These are phyloP conservation scores for Ceratocystis lukuohia DNA, from an alignment of 2,329 filamentous ascomycete species.

Conservation along the genomic window DNA sequence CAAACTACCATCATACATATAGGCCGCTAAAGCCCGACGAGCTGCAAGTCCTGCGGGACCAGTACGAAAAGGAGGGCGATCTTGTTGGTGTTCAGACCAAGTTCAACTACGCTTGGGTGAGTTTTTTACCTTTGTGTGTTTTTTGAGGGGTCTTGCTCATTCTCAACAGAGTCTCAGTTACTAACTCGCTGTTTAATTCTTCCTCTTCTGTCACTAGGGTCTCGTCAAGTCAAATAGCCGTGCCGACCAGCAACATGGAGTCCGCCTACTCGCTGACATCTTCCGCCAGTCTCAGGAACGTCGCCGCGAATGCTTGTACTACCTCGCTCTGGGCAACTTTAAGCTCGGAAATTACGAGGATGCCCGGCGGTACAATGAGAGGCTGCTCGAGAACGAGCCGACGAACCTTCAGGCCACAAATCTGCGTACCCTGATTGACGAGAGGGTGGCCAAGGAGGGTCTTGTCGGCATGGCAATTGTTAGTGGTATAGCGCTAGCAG, in stretches of 20 bases:
- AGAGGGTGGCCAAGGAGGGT: conserved; percentile 90
- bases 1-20: conserved; percentile 17
- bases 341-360: conserved; percentile 97
- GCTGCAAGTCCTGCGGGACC: conserved; percentile 78
- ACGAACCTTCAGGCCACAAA: conserved; percentile 82
- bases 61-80: conserved; percentile 95
- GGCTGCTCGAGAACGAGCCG: conserved; percentile 80
- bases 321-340: conserved; percentile 92
- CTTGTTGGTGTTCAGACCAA: conserved; percentile 96
- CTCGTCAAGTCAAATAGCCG: conserved; percentile 84
- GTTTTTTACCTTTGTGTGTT: conserved; percentile 21
- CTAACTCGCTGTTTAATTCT: not conserved
- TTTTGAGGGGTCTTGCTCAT: not conserved
- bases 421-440: conserved; percentile 77
- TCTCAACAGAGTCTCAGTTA: not conserved
- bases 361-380: conserved; percentile 85
- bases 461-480: conserved; percentile 90
- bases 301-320: conserved; percentile 94
- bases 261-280: conserved; percentile 88
- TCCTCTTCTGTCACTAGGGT: conserved; percentile 41
- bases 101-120: conserved; percentile 98
- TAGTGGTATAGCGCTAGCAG: conserved; percentile 80
- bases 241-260: conserved; percentile 82
- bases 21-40: conserved; percentile 85
- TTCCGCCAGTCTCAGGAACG: conserved; percentile 88